Base-by-base conservation (phyloP, 371 early-diverging fungal species). In the Apophysomyces ossiformis region DNA sequence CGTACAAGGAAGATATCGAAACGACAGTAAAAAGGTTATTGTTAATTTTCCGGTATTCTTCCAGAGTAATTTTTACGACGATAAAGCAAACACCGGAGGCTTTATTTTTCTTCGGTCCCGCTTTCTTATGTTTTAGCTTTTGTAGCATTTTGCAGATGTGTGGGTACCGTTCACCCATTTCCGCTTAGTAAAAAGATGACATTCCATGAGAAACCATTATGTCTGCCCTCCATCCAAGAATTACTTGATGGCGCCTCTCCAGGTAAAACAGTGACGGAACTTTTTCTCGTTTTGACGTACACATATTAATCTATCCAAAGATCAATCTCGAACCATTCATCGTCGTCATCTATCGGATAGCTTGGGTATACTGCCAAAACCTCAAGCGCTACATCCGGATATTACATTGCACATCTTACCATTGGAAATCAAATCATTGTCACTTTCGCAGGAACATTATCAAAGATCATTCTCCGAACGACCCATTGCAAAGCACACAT, bases 311-410 rank as follows among this genome's bases (percentile, higher is more conserved):
- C 11, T 21, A 7, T 9, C 21, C 9, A 9, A n/a, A 8, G 54
- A 50, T 8, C 54, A 50, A 18, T 50, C 54, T 26, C 54, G 54
- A 50, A 50, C 54, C 0, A 50, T 50, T 5, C 54, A 50, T 21
- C 54, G 54, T 5, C 54, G 54, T 21, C 54, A 50, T 26, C 21
- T 50, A 50, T 50, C 54, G 21, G 54, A 50, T 50, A 50, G 54
- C 21, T 11, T 50, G 21, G 21, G 54, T 7, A 50, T 50, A 7
- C 54, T 50, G 9, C 54, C 54, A 16, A 50, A 50, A 21, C 54
- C 54, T 16, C 54, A 50, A 21, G 21, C 54, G 21, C 11, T 50
- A 21, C 54, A 50, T 21, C 54, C 54, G 11, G 54, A 50, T 26
- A 50, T 50, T 26, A 50, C 54, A 5, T 18, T 50, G 21, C 54